Evolutionary conservation across 305 asterid species (phyloP), one percentile per base, ranked within the genome.

Genomic region (Solanum hybrid): DNA sequence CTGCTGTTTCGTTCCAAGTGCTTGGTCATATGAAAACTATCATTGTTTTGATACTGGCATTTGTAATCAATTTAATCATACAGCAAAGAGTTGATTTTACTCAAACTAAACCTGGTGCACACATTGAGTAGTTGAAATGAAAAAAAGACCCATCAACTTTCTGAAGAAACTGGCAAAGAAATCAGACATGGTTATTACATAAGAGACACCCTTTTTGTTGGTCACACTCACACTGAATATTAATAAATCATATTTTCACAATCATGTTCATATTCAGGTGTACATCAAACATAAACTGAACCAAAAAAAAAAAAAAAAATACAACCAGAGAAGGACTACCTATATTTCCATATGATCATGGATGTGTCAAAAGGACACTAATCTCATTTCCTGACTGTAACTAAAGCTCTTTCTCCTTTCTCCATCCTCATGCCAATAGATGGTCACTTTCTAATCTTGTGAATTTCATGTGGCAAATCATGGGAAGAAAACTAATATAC

Each of bases 231-330:
- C 88, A 85, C 88, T 85, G 46, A 85, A 57, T 85, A 85, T 85
- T 85, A 20, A 29, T 33, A 11, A 2, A 57, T 85, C 88, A 74
- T 85, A 57, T 85, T 85, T 85, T 31, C 40, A 85, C 76, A 85
- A 85, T 18, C 29, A 85, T 29, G 88, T 85, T 57, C 28, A 57
- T 85, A 57, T 85, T 85, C 88, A 85, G 51, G 76, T 85, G 75
- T 85, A 85, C 88, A 57, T 85, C 88, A 85, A 85, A 33, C 77
- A 85, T 85, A 85, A 85, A 57, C 88, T 51, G 75, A 84, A 84
- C 75, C 75, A 51, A 84, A 18, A 24, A 14, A 82, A 42, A 24
- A 11, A 13, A 8, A 34, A 6, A 57, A 20, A 20, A 46, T 31
- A 85, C 88, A 61, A 85, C 51, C 88, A 85, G 77, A 85, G 88